Evolutionary conservation across 495 filamentous ascomycete species (phyloP), one percentile per base, ranked within the genome.

Genomic region (Lichenothelia convexa): DNA sequence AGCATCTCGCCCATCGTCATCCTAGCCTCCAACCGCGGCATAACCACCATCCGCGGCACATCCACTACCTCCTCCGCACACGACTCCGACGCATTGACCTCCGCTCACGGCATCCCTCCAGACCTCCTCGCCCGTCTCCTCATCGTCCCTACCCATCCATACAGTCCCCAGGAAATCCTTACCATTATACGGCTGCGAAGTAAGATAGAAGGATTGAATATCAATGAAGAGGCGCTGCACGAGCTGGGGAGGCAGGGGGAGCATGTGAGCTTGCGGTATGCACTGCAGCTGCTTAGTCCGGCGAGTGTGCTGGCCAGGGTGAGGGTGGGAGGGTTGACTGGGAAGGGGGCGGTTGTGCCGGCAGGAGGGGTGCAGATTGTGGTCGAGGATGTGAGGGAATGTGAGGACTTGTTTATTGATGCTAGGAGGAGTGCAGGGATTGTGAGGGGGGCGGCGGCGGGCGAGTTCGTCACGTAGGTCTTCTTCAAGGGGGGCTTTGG

Each of bases 1-100:
- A 63, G 73, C 44, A 89, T 97, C 50, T 82, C 87, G 5, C 89
- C 89, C 13, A 91, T 94, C 45, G 89, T 97, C 41, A 91, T 95
- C 41, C 79, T 97, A 20, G 89, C 89, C 42, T 94, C 86, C 24
- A 97, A 97, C 59, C 79, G 89, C 41, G 89, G 89, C 40, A 74
- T 84, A 63, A 78, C 78, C 39, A 75, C 81, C 30, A 89, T 94
- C 49, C 78, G 81, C 35, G 84, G 84, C 44, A 81, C 81, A 16
- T 73, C 84, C 49, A 32, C 40, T 22, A 37, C 44, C 17, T 21
- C 45, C 36, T 20, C 35, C 2, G 20, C 42, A 11, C 30, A 32
- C 29, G 18, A 13, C 20, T 73, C 84, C 49, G 79, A 83, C 42
- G 64, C 85, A 40, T 64, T 75, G 12, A 38, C 45, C 13, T 48